Base-by-base conservation (phyloP, 1,284 basidiomycete species). In the Fistulinella staudtii region DNA sequence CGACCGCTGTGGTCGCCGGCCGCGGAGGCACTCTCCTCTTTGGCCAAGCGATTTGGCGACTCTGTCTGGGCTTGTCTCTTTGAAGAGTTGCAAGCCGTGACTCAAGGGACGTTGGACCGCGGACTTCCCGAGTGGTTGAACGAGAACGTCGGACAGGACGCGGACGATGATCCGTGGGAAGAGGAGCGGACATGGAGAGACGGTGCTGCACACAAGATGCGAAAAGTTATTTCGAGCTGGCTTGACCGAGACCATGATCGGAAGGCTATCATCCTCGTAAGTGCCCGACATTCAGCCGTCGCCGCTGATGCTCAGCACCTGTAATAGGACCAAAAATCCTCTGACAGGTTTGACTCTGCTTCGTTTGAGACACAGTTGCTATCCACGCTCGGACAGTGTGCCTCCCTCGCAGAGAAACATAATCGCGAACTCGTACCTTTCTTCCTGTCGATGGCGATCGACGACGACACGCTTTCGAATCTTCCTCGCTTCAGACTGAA, bases 1-100 rank as follows among this genome's bases (percentile, higher is more conserved):
- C 78, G 89, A 25, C 94, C 94, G 0, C 58, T 95, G 10, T 98
- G 93, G 87, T 76, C 79, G 5, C 85, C 93, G n/a, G 80, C 91
- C 2, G 76, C 82, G 14, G 74, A 76, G 7, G 82, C 87, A 0
- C 66, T 97, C 2, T 74, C 79, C 0, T 67, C 72, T 0, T 62
- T 93, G 28, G 68, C 79, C 0, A 70, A 75, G 25, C 67, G 76
- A 17, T 82, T 82, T 50, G 81, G 79, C 0, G 81, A 89, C 51
- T 49, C 75, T 0, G 77, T 92, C 1, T 96, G 93, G 93, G 47
- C 57, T 1, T 61, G 83, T 7, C 55, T 91, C 7, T 92, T 88
- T 58, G 61, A 61, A 2, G 82, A 93, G 56, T 49, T 93, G 46
- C 58, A 71, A 45, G 53, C 50, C 3, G 54, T 63, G 8, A 49